Evolutionary conservation across 345 rosid genomes (phyloP).

Genomic region (Cardamine chenopodiifolia): DNA sequence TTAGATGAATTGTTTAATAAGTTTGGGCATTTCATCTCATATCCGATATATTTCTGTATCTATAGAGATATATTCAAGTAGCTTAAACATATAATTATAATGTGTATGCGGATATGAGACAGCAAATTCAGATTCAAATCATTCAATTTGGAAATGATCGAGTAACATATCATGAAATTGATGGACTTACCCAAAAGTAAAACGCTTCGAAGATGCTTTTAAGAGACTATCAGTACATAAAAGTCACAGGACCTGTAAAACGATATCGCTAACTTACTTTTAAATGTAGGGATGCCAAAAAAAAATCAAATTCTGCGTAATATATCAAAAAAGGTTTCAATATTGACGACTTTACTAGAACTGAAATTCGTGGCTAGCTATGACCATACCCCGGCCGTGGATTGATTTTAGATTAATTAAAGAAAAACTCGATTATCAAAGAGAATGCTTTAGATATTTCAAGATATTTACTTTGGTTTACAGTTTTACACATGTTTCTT

Average conservation of each 20-base stretch:
- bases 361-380: too few relatives aligned
- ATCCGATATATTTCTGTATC: neutral
- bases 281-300: neutral
- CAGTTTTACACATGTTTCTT: conserved; percentile 2
- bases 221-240: neutral
- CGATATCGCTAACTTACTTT: neutral
- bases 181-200: neutral
- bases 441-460: neutral
- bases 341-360: neutral
- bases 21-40: too few relatives aligned
- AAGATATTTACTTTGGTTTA: neutral
- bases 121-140: neutral
- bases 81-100: neutral
- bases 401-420: too few relatives aligned
- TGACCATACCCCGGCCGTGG: too few relatives aligned
- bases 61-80: neutral
- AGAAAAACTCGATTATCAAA: too few relatives aligned
- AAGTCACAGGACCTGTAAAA: neutral
- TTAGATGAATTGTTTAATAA: too few relatives aligned
- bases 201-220: neutral
- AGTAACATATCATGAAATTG: neutral
- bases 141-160: neutral
- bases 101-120: neutral
- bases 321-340: too few relatives aligned
- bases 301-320: neutral